Evolutionary conservation across 352 stramenopile species (phyloP).

Genomic region (Phytophthora citricola): DNA sequence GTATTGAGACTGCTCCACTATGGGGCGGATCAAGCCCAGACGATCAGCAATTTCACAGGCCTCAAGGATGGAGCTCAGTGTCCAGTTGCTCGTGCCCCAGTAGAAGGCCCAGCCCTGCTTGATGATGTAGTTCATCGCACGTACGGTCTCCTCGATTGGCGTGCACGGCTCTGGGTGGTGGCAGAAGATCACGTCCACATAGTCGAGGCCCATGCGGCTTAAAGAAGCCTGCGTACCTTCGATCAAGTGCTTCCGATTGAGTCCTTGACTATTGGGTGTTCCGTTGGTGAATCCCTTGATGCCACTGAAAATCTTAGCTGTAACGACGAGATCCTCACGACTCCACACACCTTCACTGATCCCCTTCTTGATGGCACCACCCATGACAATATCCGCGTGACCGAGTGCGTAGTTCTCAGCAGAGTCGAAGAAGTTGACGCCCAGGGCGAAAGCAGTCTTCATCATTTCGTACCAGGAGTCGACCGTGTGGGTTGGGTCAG

Average conservation of each 20-base stretch:
- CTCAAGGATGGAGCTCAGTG: constrained; percentile 43
- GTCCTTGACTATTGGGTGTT: constrained; percentile 31
- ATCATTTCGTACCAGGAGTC: constrained; percentile 1
- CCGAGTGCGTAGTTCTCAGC: not conserved
- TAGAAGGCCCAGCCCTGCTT: constrained; percentile 58
- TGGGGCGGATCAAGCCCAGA: constrained; percentile 35
- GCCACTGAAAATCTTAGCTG: constrained; percentile 60
- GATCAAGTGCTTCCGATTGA: constrained; percentile 53
- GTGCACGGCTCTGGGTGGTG: constrained; percentile 57
- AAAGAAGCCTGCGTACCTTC: constrained; percentile 51
- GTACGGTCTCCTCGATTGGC: constrained; percentile 67
- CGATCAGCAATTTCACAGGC: constrained; percentile 51
- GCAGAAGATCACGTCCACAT: constrained; percentile 68
- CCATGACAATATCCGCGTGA: not conserved
- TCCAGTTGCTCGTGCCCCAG: constrained; percentile 54
- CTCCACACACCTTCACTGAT: not conserved
- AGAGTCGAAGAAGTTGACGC: constrained; percentile 1
- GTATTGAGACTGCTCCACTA: constrained; percentile 64
- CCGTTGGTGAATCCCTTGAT: constrained; percentile 10
- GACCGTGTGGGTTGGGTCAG: not conserved
- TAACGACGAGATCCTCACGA: constrained; percentile 55
- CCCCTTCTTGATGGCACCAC: not conserved
- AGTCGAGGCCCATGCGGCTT: constrained; percentile 46
- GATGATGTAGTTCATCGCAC: constrained; percentile 67
- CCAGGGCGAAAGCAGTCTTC: not conserved